phyloP scores from a whole-genome alignment of 805 yeast genomes.

The Kazachstania taianensis region DNA sequence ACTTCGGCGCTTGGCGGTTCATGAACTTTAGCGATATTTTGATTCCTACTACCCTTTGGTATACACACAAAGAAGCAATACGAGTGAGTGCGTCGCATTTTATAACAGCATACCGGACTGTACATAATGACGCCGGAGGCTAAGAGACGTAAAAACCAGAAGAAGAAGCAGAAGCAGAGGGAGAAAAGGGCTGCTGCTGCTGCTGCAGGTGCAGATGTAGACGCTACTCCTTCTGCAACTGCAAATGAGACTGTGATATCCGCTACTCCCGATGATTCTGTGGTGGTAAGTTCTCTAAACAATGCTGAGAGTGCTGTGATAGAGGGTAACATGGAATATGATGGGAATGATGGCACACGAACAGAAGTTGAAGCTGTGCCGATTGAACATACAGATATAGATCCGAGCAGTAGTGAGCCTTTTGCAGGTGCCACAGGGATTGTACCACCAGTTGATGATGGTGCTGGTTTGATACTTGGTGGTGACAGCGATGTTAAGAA shows the following conservation, averaged over 20 bases:
- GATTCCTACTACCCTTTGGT: no score
- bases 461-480: neutral
- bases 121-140: slow-evolving; percentile 29
- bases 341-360: no score
- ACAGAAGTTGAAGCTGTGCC: no score
- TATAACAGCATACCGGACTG: no score
- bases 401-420: no score
- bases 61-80: no score
- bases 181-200: slow-evolving; percentile 20
- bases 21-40: no score
- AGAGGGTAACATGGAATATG: neutral
- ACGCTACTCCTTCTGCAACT: neutral
- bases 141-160: slow-evolving; percentile 27
- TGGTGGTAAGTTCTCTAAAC: no score
- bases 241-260: neutral
- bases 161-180: slow-evolving; percentile 28
- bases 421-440: no score
- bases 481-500: neutral
- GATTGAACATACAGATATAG: no score
- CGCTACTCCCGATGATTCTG: neutral
- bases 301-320: neutral
- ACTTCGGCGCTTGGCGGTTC: no score
- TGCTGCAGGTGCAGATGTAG: neutral
- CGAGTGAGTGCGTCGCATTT: no score
- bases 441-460: neutral